phyloP scores from a whole-genome alignment of 108 stramenopile species.

The Skeletonema menzelii region DNA sequence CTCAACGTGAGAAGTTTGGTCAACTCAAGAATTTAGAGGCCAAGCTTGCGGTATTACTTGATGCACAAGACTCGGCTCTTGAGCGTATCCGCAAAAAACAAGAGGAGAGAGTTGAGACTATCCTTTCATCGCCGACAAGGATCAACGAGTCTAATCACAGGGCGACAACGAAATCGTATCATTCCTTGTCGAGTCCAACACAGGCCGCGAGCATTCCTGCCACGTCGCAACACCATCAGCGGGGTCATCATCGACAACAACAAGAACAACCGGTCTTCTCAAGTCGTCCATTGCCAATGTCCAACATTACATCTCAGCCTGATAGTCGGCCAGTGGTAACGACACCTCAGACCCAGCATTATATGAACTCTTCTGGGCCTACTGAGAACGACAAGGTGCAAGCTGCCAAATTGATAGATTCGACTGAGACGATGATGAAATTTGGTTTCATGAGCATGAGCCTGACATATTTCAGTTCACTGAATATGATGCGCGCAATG shows the following conservation, averaged over 20 bases:
- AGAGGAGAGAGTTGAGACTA: constrained; percentile 47
- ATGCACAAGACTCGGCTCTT: constrained; percentile 87
- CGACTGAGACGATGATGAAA: constrained; percentile 91
- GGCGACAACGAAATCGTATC: not conserved
- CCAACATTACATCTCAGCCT: not conserved
- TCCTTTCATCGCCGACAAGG: not conserved
- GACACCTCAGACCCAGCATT: not conserved
- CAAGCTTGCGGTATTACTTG: constrained; percentile 87
- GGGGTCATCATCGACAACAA: not conserved
- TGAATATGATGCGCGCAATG: constrained; percentile 94
- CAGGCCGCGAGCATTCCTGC: not conserved
- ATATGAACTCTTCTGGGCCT: constrained; percentile 23
- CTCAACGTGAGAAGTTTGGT: constrained; percentile 77
- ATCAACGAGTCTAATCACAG: not conserved
- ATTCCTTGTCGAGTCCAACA: not conserved
- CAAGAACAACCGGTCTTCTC: not conserved
- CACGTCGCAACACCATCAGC: not conserved
- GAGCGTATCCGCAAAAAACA: constrained; percentile 71
- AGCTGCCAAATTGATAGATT: constrained; percentile 84
- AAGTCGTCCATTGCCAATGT: not conserved
- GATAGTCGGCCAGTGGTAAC: not conserved
- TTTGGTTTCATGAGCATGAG: constrained; percentile 93
- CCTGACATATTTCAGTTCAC: constrained; percentile 84
- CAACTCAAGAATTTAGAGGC: constrained; percentile 79
- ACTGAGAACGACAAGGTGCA: constrained; percentile 69